Evolutionary conservation across 192 early-diverging fungal species (phyloP).

Genomic region (Coemansia sp.): DNA sequence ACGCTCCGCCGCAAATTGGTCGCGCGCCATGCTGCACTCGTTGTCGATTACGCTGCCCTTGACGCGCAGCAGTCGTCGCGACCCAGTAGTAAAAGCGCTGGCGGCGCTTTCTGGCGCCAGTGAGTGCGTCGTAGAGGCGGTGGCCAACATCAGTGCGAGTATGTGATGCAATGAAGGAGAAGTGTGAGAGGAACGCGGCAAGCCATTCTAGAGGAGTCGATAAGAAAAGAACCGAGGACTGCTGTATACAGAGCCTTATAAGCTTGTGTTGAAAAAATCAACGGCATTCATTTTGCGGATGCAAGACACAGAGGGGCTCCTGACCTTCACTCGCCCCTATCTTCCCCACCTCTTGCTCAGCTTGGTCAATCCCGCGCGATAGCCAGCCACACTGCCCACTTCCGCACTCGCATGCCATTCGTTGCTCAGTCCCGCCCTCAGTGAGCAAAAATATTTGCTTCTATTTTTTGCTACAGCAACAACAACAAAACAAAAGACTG

Average conservation of each 20-base stretch:
- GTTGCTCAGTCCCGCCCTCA: neutral
- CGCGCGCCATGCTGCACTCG: constrained; percentile 52
- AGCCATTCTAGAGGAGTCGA: too few species aligned
- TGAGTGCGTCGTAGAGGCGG: neutral
- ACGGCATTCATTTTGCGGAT: too few species aligned
- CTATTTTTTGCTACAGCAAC: neutral
- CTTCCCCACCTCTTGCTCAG: too few species aligned
- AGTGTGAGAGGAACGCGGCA: too few species aligned
- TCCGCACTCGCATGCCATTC: neutral
- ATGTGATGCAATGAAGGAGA: neutral
- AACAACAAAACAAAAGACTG: neutral
- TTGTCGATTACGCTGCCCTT: constrained; percentile 30
- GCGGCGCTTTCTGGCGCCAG: constrained; percentile 1
- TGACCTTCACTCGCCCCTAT: too few species aligned
- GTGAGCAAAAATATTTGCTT: neutral
- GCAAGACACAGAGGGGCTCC: too few species aligned
- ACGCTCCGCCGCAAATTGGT: constrained; percentile 51
- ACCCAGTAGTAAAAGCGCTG: too few species aligned
- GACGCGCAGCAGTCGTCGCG: neutral
- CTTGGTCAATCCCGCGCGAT: too few species aligned
- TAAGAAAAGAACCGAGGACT: neutral
- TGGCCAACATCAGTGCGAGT: neutral
- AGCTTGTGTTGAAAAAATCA: too few species aligned
- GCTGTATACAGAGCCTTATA: too few species aligned
- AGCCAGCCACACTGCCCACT: too few species aligned